phyloP scores from a whole-genome alignment of 139 green algal genomes.

The Coelastrella sp. region DNA sequence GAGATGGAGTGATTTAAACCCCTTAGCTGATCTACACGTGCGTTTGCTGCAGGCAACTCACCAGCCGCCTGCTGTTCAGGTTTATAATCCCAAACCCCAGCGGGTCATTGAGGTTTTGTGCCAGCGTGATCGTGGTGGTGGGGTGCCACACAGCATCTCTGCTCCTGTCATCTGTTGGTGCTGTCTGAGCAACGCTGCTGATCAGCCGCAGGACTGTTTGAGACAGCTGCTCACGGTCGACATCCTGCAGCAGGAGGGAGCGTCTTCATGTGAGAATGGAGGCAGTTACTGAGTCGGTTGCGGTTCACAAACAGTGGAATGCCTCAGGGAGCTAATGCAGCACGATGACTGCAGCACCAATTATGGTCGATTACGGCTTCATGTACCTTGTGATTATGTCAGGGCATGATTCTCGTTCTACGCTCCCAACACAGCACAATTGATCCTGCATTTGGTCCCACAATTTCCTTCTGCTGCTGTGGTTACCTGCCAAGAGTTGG shows the following conservation, averaged over 20 bases:
- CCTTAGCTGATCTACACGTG: neutral
- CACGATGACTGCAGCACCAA: neutral
- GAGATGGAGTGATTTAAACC: neutral
- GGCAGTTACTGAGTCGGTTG: too few relatives aligned
- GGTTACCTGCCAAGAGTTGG: constrained; percentile 36
- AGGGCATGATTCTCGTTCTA: too few relatives aligned
- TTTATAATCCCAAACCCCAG: constrained; percentile 68
- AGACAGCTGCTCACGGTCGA: constrained; percentile 43
- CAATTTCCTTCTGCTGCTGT: neutral
- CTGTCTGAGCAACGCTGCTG: constrained; percentile 45
- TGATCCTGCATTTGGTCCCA: too few relatives aligned
- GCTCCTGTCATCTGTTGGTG: constrained; percentile 44
- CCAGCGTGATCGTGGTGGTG: constrained; percentile 8
- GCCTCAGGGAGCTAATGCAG: neutral
- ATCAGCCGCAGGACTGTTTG: constrained; percentile 22
- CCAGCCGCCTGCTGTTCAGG: constrained; percentile 27
- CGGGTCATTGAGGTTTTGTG: constrained; percentile 49
- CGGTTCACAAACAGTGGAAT: neutral
- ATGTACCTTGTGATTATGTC: neutral
- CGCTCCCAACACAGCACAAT: too few relatives aligned
- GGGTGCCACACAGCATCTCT: constrained; percentile 47
- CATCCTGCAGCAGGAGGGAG: constrained; percentile 10
- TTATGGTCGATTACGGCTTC: neutral
- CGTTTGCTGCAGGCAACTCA: neutral
- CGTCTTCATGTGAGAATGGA: neutral